Base-by-base conservation (phyloP, 805 yeast genomes). In the Wickerhamiella azymoides region DNA sequence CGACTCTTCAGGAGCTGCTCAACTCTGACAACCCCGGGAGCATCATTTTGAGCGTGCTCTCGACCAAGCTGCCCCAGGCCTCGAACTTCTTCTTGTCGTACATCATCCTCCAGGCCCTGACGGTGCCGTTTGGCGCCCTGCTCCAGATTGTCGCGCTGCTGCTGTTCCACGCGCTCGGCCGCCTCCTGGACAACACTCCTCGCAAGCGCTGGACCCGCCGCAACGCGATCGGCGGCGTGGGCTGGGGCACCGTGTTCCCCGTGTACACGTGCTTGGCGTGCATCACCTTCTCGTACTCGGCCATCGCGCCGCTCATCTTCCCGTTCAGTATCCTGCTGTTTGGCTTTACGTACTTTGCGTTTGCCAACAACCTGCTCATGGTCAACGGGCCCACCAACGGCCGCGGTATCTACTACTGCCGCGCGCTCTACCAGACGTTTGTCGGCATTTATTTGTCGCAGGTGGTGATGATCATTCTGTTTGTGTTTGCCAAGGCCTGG, bases 401-500 rank as follows among this genome's bases (percentile, higher is more conserved):
- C 16, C 72, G 89, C 57, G 98, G 98, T 45, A 65, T 71, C 42
- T 79, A 80, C 66, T 92, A 86, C 60, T 92, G 95, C 50, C 75
- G 84, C 50, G 96, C 96, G 2, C 62, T 89, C 44, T 82, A 77
- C 68, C 96, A 89, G 65, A 80, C 93, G 0, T 72, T 89, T 60
- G 79, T 79, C 33, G 98, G 98, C 48, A 62, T 92, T 38, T 89
- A 89, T 61, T 61, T 89, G 39, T 94, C 94, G 35, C 88, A 89
- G 63, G 64, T 86, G 18, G 84, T 95, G 68, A 56, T 92, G 51
- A 60, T 92, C 45, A 96, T 96, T 46, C 63, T 92, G 47, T 88
- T 85, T 60, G 83, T 76, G 14, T 93, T 89, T 47, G 86, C 93
- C 50, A 84, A 84, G 69, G 81, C 93, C 36, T 89, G 96, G 96